A percentile compares a stretch with the other conserved stretches of the same genome.
These are phyloP conservation scores for Kwoniella dejecticola DNA, from an alignment of 768 basidiomycete species.

Conservation along the genomic window DNA sequence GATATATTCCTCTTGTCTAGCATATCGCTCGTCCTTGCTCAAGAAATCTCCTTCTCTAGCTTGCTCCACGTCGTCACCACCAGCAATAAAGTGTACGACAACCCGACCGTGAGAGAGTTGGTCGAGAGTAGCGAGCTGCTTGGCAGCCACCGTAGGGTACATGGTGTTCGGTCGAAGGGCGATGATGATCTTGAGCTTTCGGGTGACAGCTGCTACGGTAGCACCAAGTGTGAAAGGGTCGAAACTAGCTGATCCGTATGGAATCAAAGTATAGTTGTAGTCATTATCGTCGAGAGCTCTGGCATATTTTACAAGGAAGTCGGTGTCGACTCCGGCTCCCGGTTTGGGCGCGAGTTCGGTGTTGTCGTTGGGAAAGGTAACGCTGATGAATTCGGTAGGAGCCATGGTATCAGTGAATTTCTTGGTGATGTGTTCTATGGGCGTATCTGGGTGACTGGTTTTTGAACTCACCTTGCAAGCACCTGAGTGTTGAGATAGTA, in stretches of 20 bases:
- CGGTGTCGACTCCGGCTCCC: constrained; percentile 35
- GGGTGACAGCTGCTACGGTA: constrained; percentile 33
- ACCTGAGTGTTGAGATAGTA: too few relatives aligned
- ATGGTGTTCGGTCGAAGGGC: constrained; percentile 42
- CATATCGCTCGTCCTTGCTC: constrained; percentile 38
- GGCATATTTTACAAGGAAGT: constrained; percentile 39
- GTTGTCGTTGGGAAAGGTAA: constrained; percentile 37
- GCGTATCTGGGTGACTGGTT: neutral
- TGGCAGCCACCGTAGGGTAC: constrained; percentile 44
- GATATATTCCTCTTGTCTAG: constrained; percentile 43
- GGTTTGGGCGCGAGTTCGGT: constrained; percentile 37
- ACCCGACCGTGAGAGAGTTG: constrained; percentile 37
- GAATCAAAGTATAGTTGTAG: constrained; percentile 41
- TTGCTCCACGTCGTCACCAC: constrained; percentile 37
- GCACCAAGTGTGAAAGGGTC: constrained; percentile 44
- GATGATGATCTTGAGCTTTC: constrained; percentile 36
- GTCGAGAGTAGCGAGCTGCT: constrained; percentile 40
- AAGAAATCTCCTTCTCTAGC: constrained; percentile 40
- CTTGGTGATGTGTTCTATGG: neutral
- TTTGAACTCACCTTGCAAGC: too few relatives aligned
- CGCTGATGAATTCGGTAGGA: constrained; percentile 39
- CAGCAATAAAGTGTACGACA: constrained; percentile 44
- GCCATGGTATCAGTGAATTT: constrained; percentile 14
- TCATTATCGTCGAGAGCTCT: constrained; percentile 38
- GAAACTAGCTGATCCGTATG: constrained; percentile 35